A percentile compares a stretch with the other conserved stretches of the same genome.
These are phyloP conservation scores for Lentinula boryana DNA, from an alignment of 768 basidiomycete genomes.

Conservation along the genomic window DNA sequence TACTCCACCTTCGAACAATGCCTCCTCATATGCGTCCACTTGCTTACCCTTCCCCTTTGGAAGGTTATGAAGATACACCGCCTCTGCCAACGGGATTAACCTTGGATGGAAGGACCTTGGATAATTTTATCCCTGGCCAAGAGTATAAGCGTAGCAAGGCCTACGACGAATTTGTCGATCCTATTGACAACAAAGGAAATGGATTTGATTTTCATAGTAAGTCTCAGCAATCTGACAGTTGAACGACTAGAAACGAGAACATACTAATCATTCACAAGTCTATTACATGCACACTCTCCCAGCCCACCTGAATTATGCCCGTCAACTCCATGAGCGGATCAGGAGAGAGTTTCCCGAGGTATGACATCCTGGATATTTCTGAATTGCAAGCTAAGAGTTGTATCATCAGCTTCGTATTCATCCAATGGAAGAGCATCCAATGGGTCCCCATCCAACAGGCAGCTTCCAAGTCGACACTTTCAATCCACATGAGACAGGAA, in stretches of 20 bases:
- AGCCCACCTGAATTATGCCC: constrained; percentile 40
- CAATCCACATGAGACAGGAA: constrained; percentile 62
- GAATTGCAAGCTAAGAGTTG: constrained; percentile 53
- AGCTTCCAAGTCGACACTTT: constrained; percentile 73
- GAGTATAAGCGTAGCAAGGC: constrained; percentile 35
- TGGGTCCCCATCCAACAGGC: constrained; percentile 65
- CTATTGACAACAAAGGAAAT: constrained; percentile 45
- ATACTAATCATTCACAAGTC: constrained; percentile 27
- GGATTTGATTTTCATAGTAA: constrained; percentile 13
- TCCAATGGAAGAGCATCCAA: constrained; percentile 34
- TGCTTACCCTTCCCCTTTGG: not conserved
- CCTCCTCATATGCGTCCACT: too few relatives aligned
- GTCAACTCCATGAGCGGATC: constrained; percentile 52
- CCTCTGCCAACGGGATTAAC: constrained; percentile 35
- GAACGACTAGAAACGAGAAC: too few relatives aligned
- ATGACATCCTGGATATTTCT: constrained; percentile 33
- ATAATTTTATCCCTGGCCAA: constrained; percentile 31
- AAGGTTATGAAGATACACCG: constrained; percentile 29
- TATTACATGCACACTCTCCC: constrained; percentile 51
- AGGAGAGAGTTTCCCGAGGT: constrained; percentile 68
- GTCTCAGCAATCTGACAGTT: too few relatives aligned
- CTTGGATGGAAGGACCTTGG: constrained; percentile 14
- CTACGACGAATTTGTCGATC: constrained; percentile 37
- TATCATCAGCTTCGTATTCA: not conserved
- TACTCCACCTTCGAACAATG: too few relatives aligned